phyloP scores from a whole-genome alignment of 2,329 filamentous ascomycete genomes.

The Cladosporium sp. region DNA sequence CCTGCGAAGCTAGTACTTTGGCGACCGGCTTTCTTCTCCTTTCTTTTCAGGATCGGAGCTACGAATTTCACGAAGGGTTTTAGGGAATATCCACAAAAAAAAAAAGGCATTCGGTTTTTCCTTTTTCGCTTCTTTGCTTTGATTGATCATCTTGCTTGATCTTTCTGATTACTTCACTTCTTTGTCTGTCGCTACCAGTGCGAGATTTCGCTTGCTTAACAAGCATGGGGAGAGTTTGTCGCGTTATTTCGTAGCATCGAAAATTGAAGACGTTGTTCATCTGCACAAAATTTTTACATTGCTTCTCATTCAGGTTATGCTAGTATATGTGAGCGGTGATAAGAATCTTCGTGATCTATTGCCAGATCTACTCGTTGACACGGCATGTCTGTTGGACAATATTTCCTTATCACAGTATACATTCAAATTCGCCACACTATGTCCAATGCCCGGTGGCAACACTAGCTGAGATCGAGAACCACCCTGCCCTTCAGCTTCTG shows the following conservation, averaged over 20 bases:
- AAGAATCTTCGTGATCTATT: neutral
- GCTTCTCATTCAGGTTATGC: neutral
- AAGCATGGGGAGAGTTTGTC: neutral
- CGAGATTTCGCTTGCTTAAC: neutral
- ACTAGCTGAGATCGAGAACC: slow-evolving; percentile 44
- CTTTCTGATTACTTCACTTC: neutral
- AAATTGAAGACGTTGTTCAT: neutral
- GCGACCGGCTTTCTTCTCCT: neutral
- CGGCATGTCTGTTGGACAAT: neutral
- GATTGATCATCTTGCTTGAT: neutral
- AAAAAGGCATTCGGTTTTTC: neutral
- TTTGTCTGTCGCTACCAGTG: slow-evolving; percentile 15
- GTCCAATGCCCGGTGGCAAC: neutral
- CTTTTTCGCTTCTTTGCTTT: neutral
- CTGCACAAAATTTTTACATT: neutral
- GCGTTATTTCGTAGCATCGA: neutral
- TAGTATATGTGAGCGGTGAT: neutral
- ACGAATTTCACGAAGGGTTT: slow-evolving; percentile 17
- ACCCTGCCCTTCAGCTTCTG: slow-evolving; percentile 49
- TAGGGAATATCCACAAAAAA: slow-evolving; percentile 3
- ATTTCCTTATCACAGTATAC: neutral
- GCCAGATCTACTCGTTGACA: too few relatives aligned
- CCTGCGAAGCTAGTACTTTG: slow-evolving; percentile 15
- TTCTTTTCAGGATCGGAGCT: neutral
- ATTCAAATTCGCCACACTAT: neutral